phyloP scores from a whole-genome alignment of 768 basidiomycete genomes.

The Boletus pseudo-olivaceus region DNA sequence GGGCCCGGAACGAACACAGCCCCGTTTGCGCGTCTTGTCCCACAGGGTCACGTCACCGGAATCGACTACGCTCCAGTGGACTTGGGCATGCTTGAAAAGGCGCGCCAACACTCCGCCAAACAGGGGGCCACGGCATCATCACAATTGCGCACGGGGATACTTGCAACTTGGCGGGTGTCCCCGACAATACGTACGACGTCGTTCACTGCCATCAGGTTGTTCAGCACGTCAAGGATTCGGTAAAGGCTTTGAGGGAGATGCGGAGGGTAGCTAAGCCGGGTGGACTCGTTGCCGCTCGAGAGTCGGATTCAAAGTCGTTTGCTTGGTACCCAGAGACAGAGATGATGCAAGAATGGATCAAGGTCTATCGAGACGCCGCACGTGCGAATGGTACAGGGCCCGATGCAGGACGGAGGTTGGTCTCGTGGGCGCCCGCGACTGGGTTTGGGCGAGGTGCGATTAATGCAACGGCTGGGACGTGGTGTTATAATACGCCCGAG shows the following conservation, averaged over 20 bases:
- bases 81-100: conserved; percentile 34
- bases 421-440: conserved; percentile 37
- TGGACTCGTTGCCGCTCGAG: conserved; percentile 45
- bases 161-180: conserved; percentile 34
- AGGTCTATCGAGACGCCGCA: conserved; percentile 16
- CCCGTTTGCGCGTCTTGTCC: conserved; percentile 40
- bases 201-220: conserved; percentile 50
- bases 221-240: conserved; percentile 43
- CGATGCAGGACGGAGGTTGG: conserved; percentile 36
- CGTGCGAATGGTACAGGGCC: conserved; percentile 38
- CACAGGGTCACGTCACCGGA: conserved; percentile 41
- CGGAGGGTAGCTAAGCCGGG: conserved; percentile 42
- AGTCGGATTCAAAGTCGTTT: conserved; percentile 35
- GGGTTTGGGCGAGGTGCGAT: conserved; percentile 32
- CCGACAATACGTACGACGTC: conserved; percentile 42
- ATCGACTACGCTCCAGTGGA: conserved; percentile 34
- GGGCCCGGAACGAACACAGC: conserved; percentile 51
- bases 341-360: conserved; percentile 29
- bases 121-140: conserved; percentile 36
- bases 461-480: conserved; percentile 29
- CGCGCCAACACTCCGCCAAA: conserved; percentile 26
- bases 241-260: conserved; percentile 44
- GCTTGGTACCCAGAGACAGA: conserved; percentile 35
- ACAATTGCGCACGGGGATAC: conserved; percentile 40
- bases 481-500: conserved; percentile 36